Base-by-base conservation (phyloP, 2,329 filamentous ascomycete genomes). In the Penicillium glabrum region DNA sequence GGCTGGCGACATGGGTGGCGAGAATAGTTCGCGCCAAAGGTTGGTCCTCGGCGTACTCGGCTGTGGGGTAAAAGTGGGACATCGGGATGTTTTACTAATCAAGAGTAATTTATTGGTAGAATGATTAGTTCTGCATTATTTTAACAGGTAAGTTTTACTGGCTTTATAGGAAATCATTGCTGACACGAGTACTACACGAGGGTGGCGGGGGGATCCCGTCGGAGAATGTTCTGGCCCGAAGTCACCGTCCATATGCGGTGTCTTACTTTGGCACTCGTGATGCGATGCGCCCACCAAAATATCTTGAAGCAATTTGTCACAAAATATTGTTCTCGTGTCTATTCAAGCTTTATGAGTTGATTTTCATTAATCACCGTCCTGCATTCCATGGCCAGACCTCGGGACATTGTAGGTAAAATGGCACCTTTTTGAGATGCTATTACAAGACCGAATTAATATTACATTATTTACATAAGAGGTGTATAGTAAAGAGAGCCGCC, bases 1-100 rank as follows among this genome's bases (percentile, higher is more conserved):
- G 82, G 46, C 81, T 81, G 46, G 86, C 75, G 61, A 86, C 82
- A 72, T 89, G 86, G 0, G 79, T 76, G 55, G 79, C 79, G 58
- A 89, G 83, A 63, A 89, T 84, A 4, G 80, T 76, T 58, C 74
- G 75, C 8, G 80, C 66, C 57, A 80, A 74, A 31, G 81, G 80
- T 62, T 89, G 86, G 68, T 89, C 86, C 74, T 89, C 86, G 29
- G 85, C 84, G 69, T 85, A 85, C 50, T 77, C 60, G 5, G 83
- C 56, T 65, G 85, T 83, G 6, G 83, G 83, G 69, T 75, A 78
- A 57, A 68, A 56, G 29, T 48, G 56, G 3, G 67, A 64, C 61
- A 70, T 61, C 10, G 37, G 19, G 37, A 41, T 13, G n/a, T 23
- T 5, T 41, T 23, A 41, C 4, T 3, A 41, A 41, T 23, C 37